Evolutionary conservation across 2,329 filamentous ascomycete species (phyloP).

Genomic region (Bimuria novae-zelandiae): DNA sequence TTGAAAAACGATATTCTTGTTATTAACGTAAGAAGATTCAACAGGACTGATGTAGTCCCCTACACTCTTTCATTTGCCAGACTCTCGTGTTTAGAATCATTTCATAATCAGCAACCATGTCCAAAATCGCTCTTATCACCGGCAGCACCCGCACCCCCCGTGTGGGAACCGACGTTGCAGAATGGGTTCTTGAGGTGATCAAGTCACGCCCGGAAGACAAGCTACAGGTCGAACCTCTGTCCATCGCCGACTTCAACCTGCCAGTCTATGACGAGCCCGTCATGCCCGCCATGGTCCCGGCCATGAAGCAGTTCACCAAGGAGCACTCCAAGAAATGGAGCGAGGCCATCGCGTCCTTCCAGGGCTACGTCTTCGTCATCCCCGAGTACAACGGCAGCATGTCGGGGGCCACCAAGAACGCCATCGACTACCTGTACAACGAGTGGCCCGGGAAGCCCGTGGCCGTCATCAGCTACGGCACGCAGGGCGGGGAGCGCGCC

Average conservation of each 20-base stretch:
- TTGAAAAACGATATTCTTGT: too few relatives aligned
- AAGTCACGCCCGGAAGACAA: slow-evolving; percentile 12
- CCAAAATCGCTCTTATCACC: slow-evolving; percentile 14
- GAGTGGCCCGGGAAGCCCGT: slow-evolving; percentile 63
- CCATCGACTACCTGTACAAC: slow-evolving; percentile 64
- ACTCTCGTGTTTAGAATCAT: too few relatives aligned
- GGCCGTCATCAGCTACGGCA: slow-evolving; percentile 60
- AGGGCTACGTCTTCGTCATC: slow-evolving; percentile 57
- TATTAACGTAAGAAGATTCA: too few relatives aligned
- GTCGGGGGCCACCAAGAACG: slow-evolving; percentile 62
- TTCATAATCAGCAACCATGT: too few relatives aligned
- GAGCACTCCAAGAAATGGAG: slow-evolving; percentile 55
- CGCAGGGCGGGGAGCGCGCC: slow-evolving; percentile 44
- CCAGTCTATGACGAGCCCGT: slow-evolving; percentile 53
- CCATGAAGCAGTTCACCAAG: slow-evolving; percentile 43
- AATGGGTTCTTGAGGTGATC: slow-evolving; percentile 10
- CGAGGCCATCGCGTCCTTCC: slow-evolving; percentile 49
- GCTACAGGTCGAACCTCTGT: slow-evolving; percentile 6
- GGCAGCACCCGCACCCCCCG: slow-evolving; percentile 14
- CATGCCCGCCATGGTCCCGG: slow-evolving; percentile 48
- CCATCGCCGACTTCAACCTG: slow-evolving; percentile 47
- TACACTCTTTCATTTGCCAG: too few relatives aligned
- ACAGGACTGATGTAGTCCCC: too few relatives aligned
- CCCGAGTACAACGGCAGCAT: slow-evolving; percentile 63
- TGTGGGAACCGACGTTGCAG: slow-evolving; percentile 6